phyloP scores from a whole-genome alignment of 176 grass and related monocot species.

The Oryza glaberrima region DNA sequence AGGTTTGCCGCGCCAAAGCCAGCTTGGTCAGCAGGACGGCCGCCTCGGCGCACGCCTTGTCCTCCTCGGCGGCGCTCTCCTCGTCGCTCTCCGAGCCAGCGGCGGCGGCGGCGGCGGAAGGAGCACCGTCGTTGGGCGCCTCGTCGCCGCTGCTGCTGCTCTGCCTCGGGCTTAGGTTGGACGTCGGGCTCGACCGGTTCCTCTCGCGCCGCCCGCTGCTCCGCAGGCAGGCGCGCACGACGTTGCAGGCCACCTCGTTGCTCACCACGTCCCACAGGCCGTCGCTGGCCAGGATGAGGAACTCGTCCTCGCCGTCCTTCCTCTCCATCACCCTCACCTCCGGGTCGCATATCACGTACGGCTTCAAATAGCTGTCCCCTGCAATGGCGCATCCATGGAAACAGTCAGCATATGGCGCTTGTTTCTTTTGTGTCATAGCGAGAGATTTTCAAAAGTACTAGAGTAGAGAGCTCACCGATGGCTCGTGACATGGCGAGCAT shows the following conservation, averaged over 20 bases:
- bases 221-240: slow-evolving; percentile 68
- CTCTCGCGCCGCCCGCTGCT: neutral
- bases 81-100: slow-evolving; percentile 43
- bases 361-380: slow-evolving; percentile 92
- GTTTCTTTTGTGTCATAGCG: neutral
- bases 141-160: slow-evolving; percentile 55
- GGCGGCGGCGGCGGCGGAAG: neutral
- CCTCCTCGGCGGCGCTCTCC: neutral
- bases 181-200: slow-evolving; percentile 45
- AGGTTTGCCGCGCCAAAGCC: slow-evolving; percentile 68
- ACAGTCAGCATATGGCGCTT: neutral
- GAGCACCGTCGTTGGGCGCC: neutral
- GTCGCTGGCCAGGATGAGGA: slow-evolving; percentile 84
- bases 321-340: slow-evolving; percentile 77
- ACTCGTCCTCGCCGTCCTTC: slow-evolving; percentile 77
- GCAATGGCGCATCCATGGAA: slow-evolving; percentile 5
- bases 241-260: slow-evolving; percentile 82
- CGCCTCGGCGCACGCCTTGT: slow-evolving; percentile 65
- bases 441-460: neutral
- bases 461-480: slow-evolving; percentile 45
- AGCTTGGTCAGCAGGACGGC: slow-evolving; percentile 86
- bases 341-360: slow-evolving; percentile 78
- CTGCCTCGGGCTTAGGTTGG: slow-evolving; percentile 48
- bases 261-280: slow-evolving; percentile 93
- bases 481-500: slow-evolving; percentile 95